Conservation (phyloP, 768 basidiomycete species). For the Mycena vitilis region DNA sequence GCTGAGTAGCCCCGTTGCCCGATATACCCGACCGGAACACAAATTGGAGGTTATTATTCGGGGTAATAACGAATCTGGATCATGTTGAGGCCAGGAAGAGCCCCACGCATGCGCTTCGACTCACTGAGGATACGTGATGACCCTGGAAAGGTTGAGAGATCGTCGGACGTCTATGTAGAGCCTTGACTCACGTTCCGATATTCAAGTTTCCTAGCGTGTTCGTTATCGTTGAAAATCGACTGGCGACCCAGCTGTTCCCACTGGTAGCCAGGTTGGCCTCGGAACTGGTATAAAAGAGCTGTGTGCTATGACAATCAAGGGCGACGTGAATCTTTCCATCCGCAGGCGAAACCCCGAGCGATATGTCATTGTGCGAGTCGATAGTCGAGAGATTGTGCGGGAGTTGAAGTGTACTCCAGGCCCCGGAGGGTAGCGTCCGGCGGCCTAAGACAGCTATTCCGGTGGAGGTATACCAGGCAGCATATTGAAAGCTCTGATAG, state of each 20-base stretch:
- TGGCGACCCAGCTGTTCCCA: slow-evolving; percentile 56
- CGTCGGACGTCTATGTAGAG: slow-evolving; percentile 5
- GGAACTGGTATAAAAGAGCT: slow-evolving; percentile 56
- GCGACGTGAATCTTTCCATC: slow-evolving; percentile 62
- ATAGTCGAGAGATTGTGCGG: slow-evolving; percentile 54
- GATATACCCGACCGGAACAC: slow-evolving; percentile 61
- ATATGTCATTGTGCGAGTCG: slow-evolving; percentile 60
- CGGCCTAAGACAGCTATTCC: slow-evolving; percentile 54
- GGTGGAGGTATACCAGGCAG: slow-evolving; percentile 59
- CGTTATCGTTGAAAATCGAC: slow-evolving; percentile 54
- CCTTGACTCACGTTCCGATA: slow-evolving; percentile 51
- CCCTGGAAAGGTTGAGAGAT: slow-evolving; percentile 39
- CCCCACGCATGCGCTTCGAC: background rate
- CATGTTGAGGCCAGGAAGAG: too few species aligned
- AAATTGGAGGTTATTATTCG: slow-evolving; percentile 59
- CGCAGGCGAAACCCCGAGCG: slow-evolving; percentile 56
- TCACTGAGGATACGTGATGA: slow-evolving; percentile 57
- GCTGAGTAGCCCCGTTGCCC: slow-evolving; percentile 59
- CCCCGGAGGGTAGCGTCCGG: slow-evolving; percentile 52
- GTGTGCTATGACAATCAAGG: slow-evolving; percentile 59
- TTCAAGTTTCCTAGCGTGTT: slow-evolving; percentile 55
- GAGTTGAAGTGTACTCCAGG: slow-evolving; percentile 56
- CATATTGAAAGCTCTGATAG: slow-evolving; percentile 54
- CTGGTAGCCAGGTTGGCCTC: slow-evolving; percentile 53
- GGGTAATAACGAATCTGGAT: slow-evolving; percentile 53